Percentiles rank a stretch among this genome's conserved stretches.
Evolutionary conservation across 2,329 filamentous ascomycete genomes (phyloP).

Genomic region (Aspergillus candidus): DNA sequence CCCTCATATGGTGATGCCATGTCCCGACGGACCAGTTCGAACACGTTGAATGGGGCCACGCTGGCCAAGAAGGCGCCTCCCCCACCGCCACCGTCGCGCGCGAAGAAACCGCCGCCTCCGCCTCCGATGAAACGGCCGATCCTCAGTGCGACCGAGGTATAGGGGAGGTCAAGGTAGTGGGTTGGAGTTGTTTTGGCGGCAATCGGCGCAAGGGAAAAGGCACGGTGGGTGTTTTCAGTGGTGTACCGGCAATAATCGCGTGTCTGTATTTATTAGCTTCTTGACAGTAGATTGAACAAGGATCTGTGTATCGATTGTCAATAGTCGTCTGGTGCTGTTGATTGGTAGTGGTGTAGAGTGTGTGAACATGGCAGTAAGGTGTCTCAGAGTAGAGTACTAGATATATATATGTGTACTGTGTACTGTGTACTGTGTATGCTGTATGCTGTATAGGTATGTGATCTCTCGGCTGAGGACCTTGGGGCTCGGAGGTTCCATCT

Average conservation of each 20-base stretch:
- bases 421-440: too few species aligned
- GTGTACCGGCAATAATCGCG: not conserved
- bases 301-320: too few species aligned
- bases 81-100: slow-evolving; percentile 55
- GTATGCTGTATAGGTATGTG: too few species aligned
- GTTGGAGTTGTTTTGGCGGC: not conserved
- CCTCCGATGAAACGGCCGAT: slow-evolving; percentile 56
- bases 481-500: too few species aligned
- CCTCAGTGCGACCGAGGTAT: slow-evolving; percentile 23
- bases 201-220: not conserved
- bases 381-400: too few species aligned
- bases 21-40: slow-evolving; percentile 49
- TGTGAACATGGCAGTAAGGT: not conserved
- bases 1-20: slow-evolving; percentile 47
- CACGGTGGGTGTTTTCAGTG: not conserved
- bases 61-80: slow-evolving; percentile 52
- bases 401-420: not conserved
- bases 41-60: slow-evolving; percentile 28
- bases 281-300: too few species aligned
- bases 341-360: too few species aligned
- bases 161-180: not conserved
- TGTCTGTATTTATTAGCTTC: too few species aligned
- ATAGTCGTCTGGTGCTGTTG: too few species aligned
- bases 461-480: too few species aligned
- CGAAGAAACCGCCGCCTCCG: slow-evolving; percentile 61